phyloP scores from a whole-genome alignment of 306 rosid genomes.

The Castanospermum australe region DNA sequence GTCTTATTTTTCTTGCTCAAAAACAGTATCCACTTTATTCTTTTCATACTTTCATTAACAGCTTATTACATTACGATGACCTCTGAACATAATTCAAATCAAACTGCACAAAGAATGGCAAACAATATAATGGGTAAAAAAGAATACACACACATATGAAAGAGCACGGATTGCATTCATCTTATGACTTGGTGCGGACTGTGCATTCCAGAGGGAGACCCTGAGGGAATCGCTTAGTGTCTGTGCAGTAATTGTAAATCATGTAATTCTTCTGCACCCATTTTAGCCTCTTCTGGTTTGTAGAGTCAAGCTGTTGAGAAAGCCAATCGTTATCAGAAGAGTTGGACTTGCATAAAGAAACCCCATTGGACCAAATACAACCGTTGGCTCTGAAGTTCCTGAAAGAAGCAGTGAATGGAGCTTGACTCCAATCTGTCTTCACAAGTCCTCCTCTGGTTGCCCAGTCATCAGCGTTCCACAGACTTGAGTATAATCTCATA shows the following conservation, averaged over 20 bases:
- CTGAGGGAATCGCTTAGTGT: conserved; percentile 60
- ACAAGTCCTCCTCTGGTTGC: conserved; percentile 81
- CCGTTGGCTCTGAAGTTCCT: conserved; percentile 45
- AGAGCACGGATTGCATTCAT: neutral
- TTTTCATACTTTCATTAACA: neutral
- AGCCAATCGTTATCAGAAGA: conserved; percentile 40
- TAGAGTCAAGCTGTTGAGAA: conserved; percentile 47
- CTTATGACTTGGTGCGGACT: conserved; percentile 21
- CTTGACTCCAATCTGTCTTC: conserved; percentile 68
- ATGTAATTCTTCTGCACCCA: conserved; percentile 69
- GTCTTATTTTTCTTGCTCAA: neutral
- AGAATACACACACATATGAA: neutral
- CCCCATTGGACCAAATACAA: conserved; percentile 54
- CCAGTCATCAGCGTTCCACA: conserved; percentile 78
- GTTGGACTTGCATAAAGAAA: conserved; percentile 45
- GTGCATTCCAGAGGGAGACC: conserved; percentile 66
- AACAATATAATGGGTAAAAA: neutral
- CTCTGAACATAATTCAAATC: neutral
- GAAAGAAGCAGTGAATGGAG: conserved; percentile 68
- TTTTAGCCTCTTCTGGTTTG: conserved; percentile 36
- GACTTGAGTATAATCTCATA: conserved; percentile 61
- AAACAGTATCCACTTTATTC: neutral
- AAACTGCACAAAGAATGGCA: conserved; percentile 2
- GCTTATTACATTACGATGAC: neutral
- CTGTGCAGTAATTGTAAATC: conserved; percentile 71